Evolutionary conservation across 2,329 filamentous ascomycete species (phyloP).

Genomic region (Sarocladium brachiariae): DNA sequence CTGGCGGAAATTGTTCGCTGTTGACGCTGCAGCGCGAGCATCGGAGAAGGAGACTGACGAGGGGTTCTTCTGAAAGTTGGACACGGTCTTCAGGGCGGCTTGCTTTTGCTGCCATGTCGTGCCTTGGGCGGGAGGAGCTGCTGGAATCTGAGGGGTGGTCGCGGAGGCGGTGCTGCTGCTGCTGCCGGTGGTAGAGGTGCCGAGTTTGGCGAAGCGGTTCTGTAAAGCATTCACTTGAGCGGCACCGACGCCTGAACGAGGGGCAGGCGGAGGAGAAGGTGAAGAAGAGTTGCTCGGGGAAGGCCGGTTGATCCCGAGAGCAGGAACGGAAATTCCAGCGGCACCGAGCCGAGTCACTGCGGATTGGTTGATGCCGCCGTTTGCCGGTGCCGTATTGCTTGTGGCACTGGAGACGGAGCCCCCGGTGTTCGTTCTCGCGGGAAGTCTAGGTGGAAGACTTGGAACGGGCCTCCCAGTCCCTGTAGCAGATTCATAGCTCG

Average conservation of each 20-base stretch:
- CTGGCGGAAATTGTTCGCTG: slow-evolving; percentile 63
- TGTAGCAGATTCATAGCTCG: slow-evolving; percentile 21
- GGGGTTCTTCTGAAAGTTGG: slow-evolving; percentile 52
- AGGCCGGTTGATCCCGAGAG: slow-evolving; percentile 56
- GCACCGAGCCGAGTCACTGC: slow-evolving; percentile 61
- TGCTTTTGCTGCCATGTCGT: slow-evolving; percentile 61
- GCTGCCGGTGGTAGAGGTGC: slow-evolving; percentile 18
- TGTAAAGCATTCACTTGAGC: slow-evolving; percentile 59
- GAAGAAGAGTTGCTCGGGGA: slow-evolving; percentile 17
- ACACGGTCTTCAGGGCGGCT: slow-evolving; percentile 54
- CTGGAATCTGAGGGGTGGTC: slow-evolving; percentile 11
- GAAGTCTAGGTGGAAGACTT: slow-evolving; percentile 63
- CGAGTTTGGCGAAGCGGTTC: slow-evolving; percentile 54
- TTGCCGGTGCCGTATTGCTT: slow-evolving; percentile 14
- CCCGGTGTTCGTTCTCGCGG: slow-evolving; percentile 38
- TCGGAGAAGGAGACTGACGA: slow-evolving; percentile 55
- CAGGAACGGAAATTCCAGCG: slow-evolving; percentile 73
- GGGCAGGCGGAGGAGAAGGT: slow-evolving; percentile 20
- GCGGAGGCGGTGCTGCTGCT: background rate
- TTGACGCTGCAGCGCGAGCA: slow-evolving; percentile 49
- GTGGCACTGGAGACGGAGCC: slow-evolving; percentile 29
- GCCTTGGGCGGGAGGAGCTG: slow-evolving; percentile 33
- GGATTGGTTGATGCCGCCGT: slow-evolving; percentile 40
- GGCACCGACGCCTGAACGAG: slow-evolving; percentile 18
- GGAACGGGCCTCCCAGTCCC: slow-evolving; percentile 31